Evolutionary conservation across 1,284 basidiomycete genomes (phyloP).

Genomic region (Vanrija sp.): DNA sequence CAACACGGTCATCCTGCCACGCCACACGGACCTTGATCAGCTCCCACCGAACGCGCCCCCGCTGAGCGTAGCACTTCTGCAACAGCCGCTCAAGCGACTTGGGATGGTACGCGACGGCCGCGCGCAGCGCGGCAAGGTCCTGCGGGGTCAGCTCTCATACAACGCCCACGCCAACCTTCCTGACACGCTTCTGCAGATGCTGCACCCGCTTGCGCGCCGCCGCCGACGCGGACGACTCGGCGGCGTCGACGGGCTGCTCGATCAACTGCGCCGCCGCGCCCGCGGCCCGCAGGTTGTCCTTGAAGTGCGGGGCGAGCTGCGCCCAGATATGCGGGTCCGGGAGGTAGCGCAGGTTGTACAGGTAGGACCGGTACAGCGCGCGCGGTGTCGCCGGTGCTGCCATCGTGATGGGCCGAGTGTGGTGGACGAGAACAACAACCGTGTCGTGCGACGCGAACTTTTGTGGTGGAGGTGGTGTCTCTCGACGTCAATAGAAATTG

Average conservation of each 20-base stretch:
- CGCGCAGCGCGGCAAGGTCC: slow-evolving; percentile 26
- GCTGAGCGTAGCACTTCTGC: slow-evolving; percentile 24
- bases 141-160: slow-evolving; percentile 4
- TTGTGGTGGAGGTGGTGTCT: not conserved
- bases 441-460: not conserved
- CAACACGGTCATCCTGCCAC: no score
- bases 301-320: slow-evolving; percentile 22
- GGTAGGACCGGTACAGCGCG: slow-evolving; percentile 29
- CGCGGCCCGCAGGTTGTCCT: not conserved
- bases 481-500: not conserved
- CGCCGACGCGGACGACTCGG: not conserved
- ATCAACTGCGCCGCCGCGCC: not conserved
- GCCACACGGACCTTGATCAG: slow-evolving; percentile 23
- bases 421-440: not conserved
- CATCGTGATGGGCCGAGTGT: not conserved
- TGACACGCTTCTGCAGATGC: not conserved
- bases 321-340: slow-evolving; percentile 44
- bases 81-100: slow-evolving; percentile 36
- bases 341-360: slow-evolving; percentile 30
- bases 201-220: not conserved
- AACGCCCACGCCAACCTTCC: not conserved
- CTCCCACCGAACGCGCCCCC: slow-evolving; percentile 20
- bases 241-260: not conserved
- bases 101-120: slow-evolving; percentile 37
- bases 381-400: not conserved